These are phyloP conservation scores for Lasiosphaeris hirsuta DNA, from an alignment of 495 filamentous ascomycete species.

Conservation along the genomic window DNA sequence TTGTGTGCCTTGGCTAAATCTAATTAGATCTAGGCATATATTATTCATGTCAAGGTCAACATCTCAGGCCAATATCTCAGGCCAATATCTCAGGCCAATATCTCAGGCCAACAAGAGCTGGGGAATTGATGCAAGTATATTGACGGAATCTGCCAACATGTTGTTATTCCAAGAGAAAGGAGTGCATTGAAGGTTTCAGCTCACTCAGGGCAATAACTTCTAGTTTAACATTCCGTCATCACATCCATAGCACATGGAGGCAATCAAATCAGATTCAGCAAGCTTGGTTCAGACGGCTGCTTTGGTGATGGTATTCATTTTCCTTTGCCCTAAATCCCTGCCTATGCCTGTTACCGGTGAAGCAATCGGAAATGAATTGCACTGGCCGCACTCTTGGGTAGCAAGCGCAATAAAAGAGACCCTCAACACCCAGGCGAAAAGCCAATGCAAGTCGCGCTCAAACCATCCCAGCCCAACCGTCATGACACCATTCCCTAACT, in stretches of 20 bases:
- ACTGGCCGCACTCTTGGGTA: conserved; percentile 6
- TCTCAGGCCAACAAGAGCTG: too few relatives aligned
- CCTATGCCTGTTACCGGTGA: conserved; percentile 31
- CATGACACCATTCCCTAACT: conserved; percentile 9
- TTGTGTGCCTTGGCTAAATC: too few relatives aligned
- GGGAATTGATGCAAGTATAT: too few relatives aligned
- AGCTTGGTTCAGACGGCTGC: conserved; percentile 21
- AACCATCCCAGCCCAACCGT: conserved; percentile 16
- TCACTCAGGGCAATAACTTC: too few relatives aligned
- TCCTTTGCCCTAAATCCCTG: conserved; percentile 33
- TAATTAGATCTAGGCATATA: too few relatives aligned
- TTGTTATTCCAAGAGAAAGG: too few relatives aligned
- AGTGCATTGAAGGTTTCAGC: too few relatives aligned
- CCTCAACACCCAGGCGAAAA: conserved; percentile 32
- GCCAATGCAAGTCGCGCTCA: conserved; percentile 26
- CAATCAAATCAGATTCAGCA: background rate
- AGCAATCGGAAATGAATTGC: conserved; percentile 26
- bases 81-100: too few relatives aligned
- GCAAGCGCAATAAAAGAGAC: conserved; percentile 23
- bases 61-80: too few relatives aligned
- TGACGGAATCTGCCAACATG: too few relatives aligned
- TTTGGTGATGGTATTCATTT: conserved; percentile 31
- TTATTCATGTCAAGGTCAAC: too few relatives aligned
- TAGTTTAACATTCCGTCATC: too few relatives aligned
- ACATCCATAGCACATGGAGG: background rate